Percentiles rank a stretch among this genome's conserved stretches.
These are phyloP conservation scores for Neurospora terricola DNA, from an alignment of 495 filamentous ascomycete genomes.

Conservation along the genomic window DNA sequence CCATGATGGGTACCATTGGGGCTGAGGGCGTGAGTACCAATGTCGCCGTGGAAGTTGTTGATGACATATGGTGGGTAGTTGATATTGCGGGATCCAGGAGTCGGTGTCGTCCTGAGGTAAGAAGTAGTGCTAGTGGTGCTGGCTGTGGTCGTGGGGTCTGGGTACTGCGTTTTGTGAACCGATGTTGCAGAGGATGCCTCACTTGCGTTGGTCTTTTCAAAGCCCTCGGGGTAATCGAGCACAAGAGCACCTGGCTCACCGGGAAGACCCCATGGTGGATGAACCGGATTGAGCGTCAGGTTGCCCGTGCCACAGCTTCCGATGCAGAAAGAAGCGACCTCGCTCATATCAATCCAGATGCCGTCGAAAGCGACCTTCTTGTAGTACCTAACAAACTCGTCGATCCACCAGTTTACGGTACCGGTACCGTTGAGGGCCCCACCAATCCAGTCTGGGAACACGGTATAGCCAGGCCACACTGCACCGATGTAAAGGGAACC, in stretches of 20 bases:
- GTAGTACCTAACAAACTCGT: conserved; percentile 53
- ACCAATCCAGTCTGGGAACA: conserved; percentile 45
- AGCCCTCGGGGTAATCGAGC: conserved; percentile 60
- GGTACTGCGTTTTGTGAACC: conserved; percentile 22
- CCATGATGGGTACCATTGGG: conserved; percentile 72
- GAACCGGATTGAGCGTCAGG: conserved; percentile 58
- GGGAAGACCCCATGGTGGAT: conserved; percentile 56
- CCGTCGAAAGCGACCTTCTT: conserved; percentile 63
- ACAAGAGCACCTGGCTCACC: conserved; percentile 53
- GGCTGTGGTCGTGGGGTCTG: conserved; percentile 13
- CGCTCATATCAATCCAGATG: conserved; percentile 86
- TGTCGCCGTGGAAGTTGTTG: conserved; percentile 68
- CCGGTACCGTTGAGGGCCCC: conserved; percentile 51
- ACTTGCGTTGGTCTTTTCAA: conserved; percentile 58
- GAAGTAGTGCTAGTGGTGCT: conserved; percentile 33
- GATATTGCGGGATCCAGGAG: conserved; percentile 60
- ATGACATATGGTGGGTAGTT: conserved; percentile 75
- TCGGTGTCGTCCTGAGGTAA: conserved; percentile 56
- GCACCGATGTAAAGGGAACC: conserved; percentile 65
- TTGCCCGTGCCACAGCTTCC: conserved; percentile 67
- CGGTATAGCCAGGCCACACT: conserved; percentile 80
- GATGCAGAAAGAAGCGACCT: conserved; percentile 70
- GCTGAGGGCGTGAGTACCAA: conserved; percentile 62
- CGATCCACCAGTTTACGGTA: conserved; percentile 58
- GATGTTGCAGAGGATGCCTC: conserved; percentile 53